Percentiles rank a stretch among this genome's conserved stretches.
phyloP scores from a whole-genome alignment of 2,329 filamentous ascomycete species.

The Aspergillus amoenus region DNA sequence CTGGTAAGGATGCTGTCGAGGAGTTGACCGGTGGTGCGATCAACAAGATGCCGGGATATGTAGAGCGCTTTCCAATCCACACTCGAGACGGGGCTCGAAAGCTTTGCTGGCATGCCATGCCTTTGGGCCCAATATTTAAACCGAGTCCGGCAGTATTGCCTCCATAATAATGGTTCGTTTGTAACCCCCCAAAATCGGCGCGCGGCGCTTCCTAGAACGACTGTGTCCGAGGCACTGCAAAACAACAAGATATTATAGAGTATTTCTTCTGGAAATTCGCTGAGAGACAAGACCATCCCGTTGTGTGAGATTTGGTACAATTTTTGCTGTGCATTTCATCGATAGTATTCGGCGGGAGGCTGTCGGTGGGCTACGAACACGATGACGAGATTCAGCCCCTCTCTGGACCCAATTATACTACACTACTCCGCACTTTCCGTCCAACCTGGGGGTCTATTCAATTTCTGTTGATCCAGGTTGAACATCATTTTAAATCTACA shows the following conservation, averaged over 20 bases:
- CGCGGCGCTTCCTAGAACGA: constrained; percentile 59
- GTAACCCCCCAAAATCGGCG: constrained; percentile 65
- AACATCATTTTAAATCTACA: constrained; percentile 14
- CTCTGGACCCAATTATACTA: not conserved
- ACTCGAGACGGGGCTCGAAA: constrained; percentile 52
- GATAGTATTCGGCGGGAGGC: no score
- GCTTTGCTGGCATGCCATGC: constrained; percentile 61
- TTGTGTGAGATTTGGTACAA: not conserved
- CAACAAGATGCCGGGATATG: constrained; percentile 54
- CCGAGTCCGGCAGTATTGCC: constrained; percentile 64
- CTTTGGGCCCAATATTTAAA: constrained; percentile 74
- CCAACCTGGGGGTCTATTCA: not conserved
- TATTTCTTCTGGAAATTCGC: constrained; percentile 74
- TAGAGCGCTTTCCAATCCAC: constrained; percentile 76
- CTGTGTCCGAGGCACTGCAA: constrained; percentile 51
- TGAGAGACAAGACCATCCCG: constrained; percentile 36
- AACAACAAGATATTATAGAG: constrained; percentile 74
- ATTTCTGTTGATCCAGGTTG: not conserved
- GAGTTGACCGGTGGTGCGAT: constrained; percentile 52
- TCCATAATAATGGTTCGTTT: constrained; percentile 77
- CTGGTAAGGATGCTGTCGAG: constrained; percentile 70
- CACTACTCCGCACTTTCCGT: not conserved
- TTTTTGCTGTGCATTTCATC: not conserved
- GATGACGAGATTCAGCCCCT: not conserved
- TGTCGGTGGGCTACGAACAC: not conserved